Base-by-base conservation (phyloP, 1,284 basidiomycete genomes). In the Austropuccinia psidii region DNA sequence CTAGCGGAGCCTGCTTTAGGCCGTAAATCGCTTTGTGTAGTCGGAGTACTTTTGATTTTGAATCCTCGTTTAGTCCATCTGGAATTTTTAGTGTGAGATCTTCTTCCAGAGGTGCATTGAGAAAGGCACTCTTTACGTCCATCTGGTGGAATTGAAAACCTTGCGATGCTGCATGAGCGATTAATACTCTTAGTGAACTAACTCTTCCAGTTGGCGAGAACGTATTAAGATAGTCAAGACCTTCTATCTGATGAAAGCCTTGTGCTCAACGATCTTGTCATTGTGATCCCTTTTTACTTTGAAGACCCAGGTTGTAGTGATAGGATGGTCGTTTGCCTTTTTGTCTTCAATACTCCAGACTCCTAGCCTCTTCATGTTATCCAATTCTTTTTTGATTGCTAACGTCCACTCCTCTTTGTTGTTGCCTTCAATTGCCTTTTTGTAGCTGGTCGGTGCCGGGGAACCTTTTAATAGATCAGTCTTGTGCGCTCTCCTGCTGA, bases 191-290 rank as follows among this genome's bases (percentile, higher is more conserved):
- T 24, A 61, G 58, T 21, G 58, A 61, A 5, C 21, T 21, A 5
- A 61, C 9, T 41, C 43, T 61, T 61, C 58, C 58, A 1, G 58
- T 61, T 41, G 58, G 58, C n/a, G 58, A 15, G 29, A 41, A 61
- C 2, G 35, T 61, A 13, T 24, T 4, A 11, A 24, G n/a, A 41
- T 61, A 62, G n/a, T 62, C 60, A 6, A 24, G 19, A 29, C 60
- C 60, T 29, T 6, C 19, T 21, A 45, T 5, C 21, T 62, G 24
- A n/a, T 29, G 5, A 29, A 62, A 62, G 4, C 55, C 19, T 58
- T 58, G 29, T 58, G 39, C 21, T 58, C n/a, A n/a, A 13, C 2
- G 5, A 9, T 2, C 39, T 35, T 7, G 33, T 62, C 47, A 9
- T 21, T 29, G 1, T n/a, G 6, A 7, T 27, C 15, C 7, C 24